Evolutionary conservation across 371 early-diverging fungal species (phyloP).

Genomic region (Apophysomyces sp.): DNA sequence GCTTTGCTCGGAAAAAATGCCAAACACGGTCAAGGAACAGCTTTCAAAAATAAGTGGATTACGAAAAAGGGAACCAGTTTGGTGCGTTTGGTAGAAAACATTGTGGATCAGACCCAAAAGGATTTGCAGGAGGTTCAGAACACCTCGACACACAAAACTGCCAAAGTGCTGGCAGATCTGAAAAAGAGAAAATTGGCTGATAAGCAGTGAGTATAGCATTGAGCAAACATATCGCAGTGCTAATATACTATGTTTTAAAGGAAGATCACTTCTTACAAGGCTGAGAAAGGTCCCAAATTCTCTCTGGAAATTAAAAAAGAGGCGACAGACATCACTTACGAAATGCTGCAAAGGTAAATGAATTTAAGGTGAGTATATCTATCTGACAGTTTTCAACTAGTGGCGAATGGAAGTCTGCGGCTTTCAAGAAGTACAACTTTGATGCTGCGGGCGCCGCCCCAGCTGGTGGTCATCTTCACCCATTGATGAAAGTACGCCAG

Average conservation of each 20-base stretch:
- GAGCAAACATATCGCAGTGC: no score
- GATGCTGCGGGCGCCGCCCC: constrained; percentile 87
- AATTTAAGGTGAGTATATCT: background rate
- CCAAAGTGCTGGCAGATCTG: constrained; percentile 75
- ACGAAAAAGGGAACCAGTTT: constrained; percentile 75
- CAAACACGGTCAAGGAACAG: constrained; percentile 93
- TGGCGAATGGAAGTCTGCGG: constrained; percentile 89
- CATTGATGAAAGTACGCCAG: constrained; percentile 98
- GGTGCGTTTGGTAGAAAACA: constrained; percentile 69
- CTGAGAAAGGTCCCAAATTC: constrained; percentile 90
- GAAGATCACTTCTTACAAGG: constrained; percentile 82
- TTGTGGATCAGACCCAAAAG: constrained; percentile 83
- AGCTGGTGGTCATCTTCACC: constrained; percentile 95
- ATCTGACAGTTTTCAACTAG: constrained; percentile 34
- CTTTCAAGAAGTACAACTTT: constrained; percentile 99
- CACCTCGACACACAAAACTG: constrained; percentile 63
- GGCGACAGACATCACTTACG: constrained; percentile 95
- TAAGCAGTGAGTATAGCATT: constrained; percentile 59
- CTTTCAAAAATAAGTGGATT: constrained; percentile 97
- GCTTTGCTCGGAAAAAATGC: constrained; percentile 70
- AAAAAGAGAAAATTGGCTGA: constrained; percentile 88
- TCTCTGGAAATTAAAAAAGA: constrained; percentile 81
- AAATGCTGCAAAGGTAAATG: constrained; percentile 83
- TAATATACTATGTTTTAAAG: no score
- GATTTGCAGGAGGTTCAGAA: constrained; percentile 71